Base-by-base conservation (phyloP, 768 basidiomycete genomes). In the Auricularia sp. region DNA sequence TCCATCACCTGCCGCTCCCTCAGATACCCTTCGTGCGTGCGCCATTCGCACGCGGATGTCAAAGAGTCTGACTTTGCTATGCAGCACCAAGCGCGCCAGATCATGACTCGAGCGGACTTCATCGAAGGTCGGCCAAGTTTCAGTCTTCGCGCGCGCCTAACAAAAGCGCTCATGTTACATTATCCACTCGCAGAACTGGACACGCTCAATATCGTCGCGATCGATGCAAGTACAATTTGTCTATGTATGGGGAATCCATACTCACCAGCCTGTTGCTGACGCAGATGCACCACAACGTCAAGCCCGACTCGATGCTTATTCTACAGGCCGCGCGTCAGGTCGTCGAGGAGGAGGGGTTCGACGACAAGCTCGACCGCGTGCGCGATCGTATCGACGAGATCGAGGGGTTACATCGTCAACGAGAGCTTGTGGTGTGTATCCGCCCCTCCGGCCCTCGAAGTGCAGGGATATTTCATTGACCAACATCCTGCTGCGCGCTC, bases 91-190 rank as follows among this genome's bases (percentile, higher is more conserved):
- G 88, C 87, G 73, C 80, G 88, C 43, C 83, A 88, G 71, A 87
- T 93, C 61, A 91, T 89, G 92, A 91, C 91, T 3, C 78, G 91
- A 16, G 79, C 89, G 0, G 91, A 94, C 74, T 94, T 89, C 71
- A 73, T 95, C 68, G 88, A 87, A 72, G 84, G 88, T 89, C 61
- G 61, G 29, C 29, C 29, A 29, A 29, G 79, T 72, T 34, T 6
- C 60, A 47, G 39, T 43, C 47, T 69, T 65, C 39, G 35, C 54
- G 36, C 21, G 12, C 61, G 16, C 21, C 36, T 36, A 44, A 3
- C 51, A 29, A 29, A 29, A 29, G 29, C 29, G 29, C 29, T 29
- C 29, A 29, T 29, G 29, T 29, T 29, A 29, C 29, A 29, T 29
- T 29, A 29, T 29, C 29, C 29, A 23, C 61, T 36, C 56, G 36